Base-by-base conservation (phyloP, 2,329 filamentous ascomycete species). In the Alternaria incomplexa region DNA sequence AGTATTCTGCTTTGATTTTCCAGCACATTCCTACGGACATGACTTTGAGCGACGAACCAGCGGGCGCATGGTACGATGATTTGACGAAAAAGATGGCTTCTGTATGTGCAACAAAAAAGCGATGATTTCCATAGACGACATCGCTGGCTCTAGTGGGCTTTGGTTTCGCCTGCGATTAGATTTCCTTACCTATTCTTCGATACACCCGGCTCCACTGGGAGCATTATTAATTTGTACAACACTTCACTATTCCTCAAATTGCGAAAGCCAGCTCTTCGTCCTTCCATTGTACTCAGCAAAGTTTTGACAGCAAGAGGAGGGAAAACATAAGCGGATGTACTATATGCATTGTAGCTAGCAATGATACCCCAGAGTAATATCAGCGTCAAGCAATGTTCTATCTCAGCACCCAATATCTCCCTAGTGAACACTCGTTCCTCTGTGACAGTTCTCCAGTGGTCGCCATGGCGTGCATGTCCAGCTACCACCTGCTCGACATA, bases 1-100 rank as follows among this genome's bases (percentile, higher is more conserved):
- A 57, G 25, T 61, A 57, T 63, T 60, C n/a, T 20, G 22, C 47
- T 36, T 62, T 46, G 13, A 28, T 46, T 30, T 56, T 45, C 11
- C 12, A 23, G 13, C 40, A 20, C 17, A 30, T 13, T 48, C 17
- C 57, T 46, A 44, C 22, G 26, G 30, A 36, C n/a, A 52, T 59
- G 57, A 58, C 22, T 50, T 62, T 43, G 54, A 64, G 58, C 62
- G 62, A 61, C 56, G 56, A 61, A 30, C 20, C 22, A 62, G 62
- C 58, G 59, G 62, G 62, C 56, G 59, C 52, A 67, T 36, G 52
- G 40, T 44, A 63, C 43, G 52, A 64, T 58, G 61, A 60, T 55
- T 51, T 50, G 45, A 66, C 44, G 58, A 62, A 66, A 65, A 56
- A 62, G 53, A 65, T 50, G 58, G 62, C n/a, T 64, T 62, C 17